Percentiles rank a stretch among this genome's conserved stretches.
phyloP scores from a whole-genome alignment of 176 grass and related monocot species.

The Juncus effusus region DNA sequence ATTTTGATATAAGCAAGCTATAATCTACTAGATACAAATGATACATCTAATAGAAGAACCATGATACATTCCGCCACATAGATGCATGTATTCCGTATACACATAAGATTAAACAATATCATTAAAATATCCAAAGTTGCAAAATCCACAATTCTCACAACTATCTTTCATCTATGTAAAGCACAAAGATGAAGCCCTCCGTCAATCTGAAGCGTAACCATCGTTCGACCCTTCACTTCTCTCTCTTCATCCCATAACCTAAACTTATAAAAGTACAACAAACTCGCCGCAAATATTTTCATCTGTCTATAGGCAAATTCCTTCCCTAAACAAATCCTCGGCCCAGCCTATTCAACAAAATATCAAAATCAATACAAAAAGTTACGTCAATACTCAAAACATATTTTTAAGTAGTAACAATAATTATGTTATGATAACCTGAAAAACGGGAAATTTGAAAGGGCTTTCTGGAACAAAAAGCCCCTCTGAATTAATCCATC shows the following conservation, averaged over 20 bases:
- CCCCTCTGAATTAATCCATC: conserved; percentile 56
- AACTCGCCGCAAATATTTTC: conserved; percentile 52
- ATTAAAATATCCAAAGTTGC: no score
- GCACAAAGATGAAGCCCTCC: conserved; percentile 40
- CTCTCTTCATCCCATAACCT: conserved; percentile 39
- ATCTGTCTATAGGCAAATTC: conserved; percentile 89
- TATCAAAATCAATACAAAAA: no score
- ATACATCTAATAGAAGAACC: no score
- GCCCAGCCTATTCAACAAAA: conserved; percentile 41
- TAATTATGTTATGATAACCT: conserved; percentile 30
- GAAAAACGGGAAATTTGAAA: conserved; percentile 76
- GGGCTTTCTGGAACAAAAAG: conserved; percentile 56
- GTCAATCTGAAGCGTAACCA: conserved; percentile 61
- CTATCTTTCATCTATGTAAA: conserved; percentile 22
- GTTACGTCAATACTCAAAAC: neutral
- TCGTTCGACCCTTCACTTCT: conserved; percentile 28
- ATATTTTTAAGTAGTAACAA: neutral
- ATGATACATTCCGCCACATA: no score
- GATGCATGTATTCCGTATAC: no score
- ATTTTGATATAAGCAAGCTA: no score
- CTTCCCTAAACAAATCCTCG: conserved; percentile 74
- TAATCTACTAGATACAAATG: no score
- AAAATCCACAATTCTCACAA: no score
- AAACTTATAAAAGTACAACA: conserved; percentile 57
- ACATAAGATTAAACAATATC: no score